A percentile compares a stretch with the other conserved stretches of the same genome.
These are phyloP conservation scores for Fusarium sp. DNA, from an alignment of 2,329 filamentous ascomycete species.

Conservation along the genomic window DNA sequence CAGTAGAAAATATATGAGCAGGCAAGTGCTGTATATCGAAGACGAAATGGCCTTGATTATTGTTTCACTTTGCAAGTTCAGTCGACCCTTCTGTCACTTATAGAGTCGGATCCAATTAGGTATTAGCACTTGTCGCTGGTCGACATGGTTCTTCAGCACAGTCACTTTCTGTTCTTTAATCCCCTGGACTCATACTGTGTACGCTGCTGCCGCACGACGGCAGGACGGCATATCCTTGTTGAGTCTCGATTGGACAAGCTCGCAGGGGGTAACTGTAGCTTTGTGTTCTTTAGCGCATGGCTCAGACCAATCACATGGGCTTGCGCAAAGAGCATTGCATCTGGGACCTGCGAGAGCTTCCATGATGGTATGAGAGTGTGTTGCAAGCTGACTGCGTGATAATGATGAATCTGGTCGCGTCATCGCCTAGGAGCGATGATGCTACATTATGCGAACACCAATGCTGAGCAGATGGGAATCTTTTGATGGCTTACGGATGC, in stretches of 20 bases:
- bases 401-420: constrained; percentile 36
- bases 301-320: constrained; percentile 28
- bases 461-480: background rate
- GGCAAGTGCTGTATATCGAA: no score
- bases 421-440: constrained; percentile 26
- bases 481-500: background rate
- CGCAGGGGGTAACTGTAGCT: constrained; percentile 14
- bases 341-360: constrained; percentile 32
- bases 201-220: constrained; percentile 8
- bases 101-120: background rate
- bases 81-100: background rate
- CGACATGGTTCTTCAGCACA: constrained; percentile 1
- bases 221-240: constrained; percentile 20
- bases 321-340: constrained; percentile 16
- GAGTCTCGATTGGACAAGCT: constrained; percentile 32
- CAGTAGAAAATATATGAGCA: background rate
- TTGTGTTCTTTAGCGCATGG: constrained; percentile 16
- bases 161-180: background rate
- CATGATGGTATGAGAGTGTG: constrained; percentile 40
- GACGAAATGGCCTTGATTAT: background rate
- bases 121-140: background rate
- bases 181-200: constrained; percentile 21
- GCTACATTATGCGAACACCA: constrained; percentile 2
- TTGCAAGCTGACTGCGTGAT: constrained; percentile 34
- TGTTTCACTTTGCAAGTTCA: background rate